phyloP scores from a whole-genome alignment of 2,329 filamentous ascomycete species.

The Rhinocladiella similis region DNA sequence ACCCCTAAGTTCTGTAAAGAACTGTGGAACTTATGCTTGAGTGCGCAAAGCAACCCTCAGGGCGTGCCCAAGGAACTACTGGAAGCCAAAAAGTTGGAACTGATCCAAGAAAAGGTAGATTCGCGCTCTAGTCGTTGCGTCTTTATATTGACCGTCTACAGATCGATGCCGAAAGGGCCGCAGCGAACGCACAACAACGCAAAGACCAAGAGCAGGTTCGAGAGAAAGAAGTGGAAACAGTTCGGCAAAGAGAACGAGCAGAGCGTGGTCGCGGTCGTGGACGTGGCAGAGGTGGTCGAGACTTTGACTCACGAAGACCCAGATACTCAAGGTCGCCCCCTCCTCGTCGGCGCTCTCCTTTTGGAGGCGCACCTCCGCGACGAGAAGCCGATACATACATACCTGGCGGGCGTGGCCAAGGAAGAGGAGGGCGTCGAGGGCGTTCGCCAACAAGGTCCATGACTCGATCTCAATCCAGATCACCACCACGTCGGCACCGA shows the following conservation, averaged over 20 bases:
- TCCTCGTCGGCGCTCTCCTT: constrained; percentile 49
- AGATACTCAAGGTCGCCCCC: constrained; percentile 55
- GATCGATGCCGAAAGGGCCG: constrained; percentile 50
- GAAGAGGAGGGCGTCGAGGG: constrained; percentile 36
- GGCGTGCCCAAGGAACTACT: constrained; percentile 92
- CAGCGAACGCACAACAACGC: constrained; percentile 52
- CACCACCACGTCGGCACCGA: constrained; percentile 34
- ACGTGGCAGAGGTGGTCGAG: constrained; percentile 38
- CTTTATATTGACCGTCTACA: constrained; percentile 2
- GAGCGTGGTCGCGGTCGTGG: constrained; percentile 37
- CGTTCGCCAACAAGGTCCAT: constrained; percentile 39
- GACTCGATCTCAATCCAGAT: constrained; percentile 34
- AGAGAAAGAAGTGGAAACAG: constrained; percentile 67
- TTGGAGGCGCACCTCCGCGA: constrained; percentile 46
- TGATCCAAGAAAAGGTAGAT: constrained; percentile 87
- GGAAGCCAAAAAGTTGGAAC: constrained; percentile 92
- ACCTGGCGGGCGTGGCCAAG: constrained; percentile 44
- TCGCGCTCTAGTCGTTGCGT: constrained; percentile 1
- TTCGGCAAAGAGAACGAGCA: constrained; percentile 57
- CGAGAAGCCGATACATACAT: constrained; percentile 60
- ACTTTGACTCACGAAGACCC: constrained; percentile 50
- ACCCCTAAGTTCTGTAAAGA: constrained; percentile 88
- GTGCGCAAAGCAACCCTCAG: constrained; percentile 82
- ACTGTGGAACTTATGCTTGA: constrained; percentile 86
- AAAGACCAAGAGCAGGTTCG: constrained; percentile 47